These are phyloP conservation scores for Candida takata DNA, from an alignment of 805 yeast species.

Conservation along the genomic window DNA sequence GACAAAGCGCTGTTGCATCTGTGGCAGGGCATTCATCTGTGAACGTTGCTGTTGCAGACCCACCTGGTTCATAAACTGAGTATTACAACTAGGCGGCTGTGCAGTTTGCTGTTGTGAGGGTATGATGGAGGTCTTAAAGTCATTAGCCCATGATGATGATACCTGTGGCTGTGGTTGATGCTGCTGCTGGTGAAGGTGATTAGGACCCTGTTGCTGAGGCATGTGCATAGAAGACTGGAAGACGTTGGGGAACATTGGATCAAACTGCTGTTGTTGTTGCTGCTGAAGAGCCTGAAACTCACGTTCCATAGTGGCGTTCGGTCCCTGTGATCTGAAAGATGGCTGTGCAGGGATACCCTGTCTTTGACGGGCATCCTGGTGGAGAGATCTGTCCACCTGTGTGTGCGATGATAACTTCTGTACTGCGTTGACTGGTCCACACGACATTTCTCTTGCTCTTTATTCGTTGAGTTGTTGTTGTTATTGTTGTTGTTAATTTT, in stretches of 20 bases:
- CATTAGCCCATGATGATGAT: constrained; percentile 21
- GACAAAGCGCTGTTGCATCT: constrained; percentile 5
- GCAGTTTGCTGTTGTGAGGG: constrained; percentile 6
- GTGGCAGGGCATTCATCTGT: constrained; percentile 4
- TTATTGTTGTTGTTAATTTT: too few relatives aligned
- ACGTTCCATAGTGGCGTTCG: constrained; percentile 10
- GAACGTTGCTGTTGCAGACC: constrained; percentile 1
- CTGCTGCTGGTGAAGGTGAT: constrained; percentile 1
- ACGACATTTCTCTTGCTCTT: too few relatives aligned
- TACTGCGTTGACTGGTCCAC: constrained; percentile 23
- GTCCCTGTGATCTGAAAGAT: constrained; percentile 13
- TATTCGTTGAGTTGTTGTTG: too few relatives aligned
- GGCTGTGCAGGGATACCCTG: constrained; percentile 2
- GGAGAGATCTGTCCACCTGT: constrained; percentile 22
- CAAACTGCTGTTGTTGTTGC: constrained; percentile 8
- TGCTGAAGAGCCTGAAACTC: constrained; percentile 17
- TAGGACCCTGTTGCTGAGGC: constrained; percentile 6
- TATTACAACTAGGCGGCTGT: constrained; percentile 1
- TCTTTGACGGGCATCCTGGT: constrained; percentile 15
- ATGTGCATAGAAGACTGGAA: constrained; percentile 1
- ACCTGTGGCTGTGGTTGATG: constrained; percentile 6
- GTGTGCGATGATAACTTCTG: constrained; percentile 20
- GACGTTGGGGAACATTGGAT: constrained; percentile 1
- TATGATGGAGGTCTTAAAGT: constrained; percentile 12
- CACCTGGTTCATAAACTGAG: constrained; percentile 14